Evolutionary conservation across 2,329 filamentous ascomycete genomes (phyloP).

Genomic region (Meredithiella fracta): DNA sequence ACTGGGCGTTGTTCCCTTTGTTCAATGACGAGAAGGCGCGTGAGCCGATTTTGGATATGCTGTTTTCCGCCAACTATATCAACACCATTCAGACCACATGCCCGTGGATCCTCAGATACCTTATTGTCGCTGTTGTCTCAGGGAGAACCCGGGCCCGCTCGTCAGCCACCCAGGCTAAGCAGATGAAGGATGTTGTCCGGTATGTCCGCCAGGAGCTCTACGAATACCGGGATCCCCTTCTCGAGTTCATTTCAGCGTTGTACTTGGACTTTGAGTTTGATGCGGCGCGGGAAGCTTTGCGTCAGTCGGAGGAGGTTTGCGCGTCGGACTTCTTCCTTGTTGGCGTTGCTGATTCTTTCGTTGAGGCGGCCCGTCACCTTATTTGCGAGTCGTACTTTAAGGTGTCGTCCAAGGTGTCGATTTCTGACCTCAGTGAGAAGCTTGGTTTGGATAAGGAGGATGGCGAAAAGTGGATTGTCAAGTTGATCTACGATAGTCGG

Average conservation of each 20-base stretch:
- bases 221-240: slow-evolving; percentile 92
- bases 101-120: slow-evolving; percentile 90
- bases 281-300: slow-evolving; percentile 78
- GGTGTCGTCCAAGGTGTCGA: slow-evolving; percentile 97
- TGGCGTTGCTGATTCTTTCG: slow-evolving; percentile 68
- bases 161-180: slow-evolving; percentile 82
- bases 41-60: slow-evolving; percentile 82
- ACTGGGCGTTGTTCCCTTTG: slow-evolving; percentile 97
- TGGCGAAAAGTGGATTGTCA: slow-evolving; percentile 99
- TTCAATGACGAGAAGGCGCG: slow-evolving; percentile 93
- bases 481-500: slow-evolving; percentile 91
- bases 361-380: slow-evolving; percentile 84
- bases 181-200: slow-evolving; percentile 90
- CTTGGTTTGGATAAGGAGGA: slow-evolving; percentile 85
- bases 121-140: slow-evolving; percentile 86
- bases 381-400: slow-evolving; percentile 99
- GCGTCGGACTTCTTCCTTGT: slow-evolving; percentile 91
- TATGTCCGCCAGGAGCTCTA: slow-evolving; percentile 95
- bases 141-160: slow-evolving; percentile 71
- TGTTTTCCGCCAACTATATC: slow-evolving; percentile 95
- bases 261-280: slow-evolving; percentile 82
- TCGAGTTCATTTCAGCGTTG: slow-evolving; percentile 87
- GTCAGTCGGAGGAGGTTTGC: slow-evolving; percentile 77
- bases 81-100: slow-evolving; percentile 98
- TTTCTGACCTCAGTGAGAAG: slow-evolving; percentile 85